These are phyloP conservation scores for Coelastrella sp. DNA, from an alignment of 139 green algal genomes.

Conservation along the genomic window DNA sequence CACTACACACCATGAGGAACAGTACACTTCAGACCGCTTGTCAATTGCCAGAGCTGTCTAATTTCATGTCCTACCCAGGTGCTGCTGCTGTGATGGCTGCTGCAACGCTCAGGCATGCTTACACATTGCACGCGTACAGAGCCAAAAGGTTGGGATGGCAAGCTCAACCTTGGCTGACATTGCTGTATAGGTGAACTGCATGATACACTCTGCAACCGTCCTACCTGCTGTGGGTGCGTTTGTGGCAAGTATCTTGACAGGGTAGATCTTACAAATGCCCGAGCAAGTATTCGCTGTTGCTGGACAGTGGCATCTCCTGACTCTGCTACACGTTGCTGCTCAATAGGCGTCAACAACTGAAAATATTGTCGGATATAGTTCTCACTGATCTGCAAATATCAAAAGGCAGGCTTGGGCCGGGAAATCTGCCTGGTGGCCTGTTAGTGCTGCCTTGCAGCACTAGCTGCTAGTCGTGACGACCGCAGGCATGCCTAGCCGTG, in stretches of 20 bases:
- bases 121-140: no score
- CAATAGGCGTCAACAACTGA: constrained; percentile 50
- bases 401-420: background rate
- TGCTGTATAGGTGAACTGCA: no score
- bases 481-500: background rate
- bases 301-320: constrained; percentile 19
- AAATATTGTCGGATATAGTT: background rate
- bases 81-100: background rate
- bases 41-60: no score
- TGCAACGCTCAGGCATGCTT: background rate
- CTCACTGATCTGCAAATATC: background rate
- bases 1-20: no score
- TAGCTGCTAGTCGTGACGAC: background rate
- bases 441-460: no score
- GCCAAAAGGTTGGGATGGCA: no score
- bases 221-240: background rate
- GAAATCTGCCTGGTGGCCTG: background rate
- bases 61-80: no score
- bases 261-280: constrained; percentile 53
- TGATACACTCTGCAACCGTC: background rate
- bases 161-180: no score
- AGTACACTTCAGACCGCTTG: no score
- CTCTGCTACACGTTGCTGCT: constrained; percentile 41
- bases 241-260: constrained; percentile 45
- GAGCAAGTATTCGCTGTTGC: constrained; percentile 63